Evolutionary conservation across 345 rosid genomes (phyloP), one percentile per base, ranked within the genome.

Genomic region (Ceriops tagal): DNA sequence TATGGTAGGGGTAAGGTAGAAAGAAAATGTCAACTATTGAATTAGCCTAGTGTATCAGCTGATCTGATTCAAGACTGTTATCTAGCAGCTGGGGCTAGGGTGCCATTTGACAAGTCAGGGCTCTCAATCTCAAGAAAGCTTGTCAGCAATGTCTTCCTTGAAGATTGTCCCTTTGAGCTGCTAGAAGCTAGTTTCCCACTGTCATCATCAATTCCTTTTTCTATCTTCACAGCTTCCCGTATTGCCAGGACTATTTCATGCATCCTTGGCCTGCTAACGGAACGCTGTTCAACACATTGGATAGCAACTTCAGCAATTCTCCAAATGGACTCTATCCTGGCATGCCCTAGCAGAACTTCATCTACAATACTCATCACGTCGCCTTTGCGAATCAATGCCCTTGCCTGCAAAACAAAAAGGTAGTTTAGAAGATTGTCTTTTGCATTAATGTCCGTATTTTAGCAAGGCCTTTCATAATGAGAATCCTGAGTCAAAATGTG

Each of bases 91-190:
- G 99, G 98, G 58, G 56, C 86, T 13, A 86, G 58, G 88, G 86
- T 80, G 49, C 78, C 89, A 68, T 83, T 88, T 5, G 98, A 87
- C 31, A 85, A 60, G 64, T 92, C 95, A 52, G 96, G 89, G 80
- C 87, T 92, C 77, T 92, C 98, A 30, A 87, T 80, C 77, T 90
- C 98, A 3, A 96, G 97, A 81, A 96, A 92, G 80, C 99, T 92
- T 7, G 91, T 84, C 3, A 96, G 87, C 30, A 90, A 75, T 3
- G 99, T 92, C 72, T 92, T 96, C 64, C 97, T 80, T 5, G 98
- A 78, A 79, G 91, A 85, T 60, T 87, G 93, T 16, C 79, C 96
- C 68, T 67, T 89, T 30, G 88, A 85, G 56, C 67, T 21, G 5
- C 67, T n/a, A 76, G 84, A 61, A 8, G 75, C 71, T 59, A 81